Evolutionary conservation across 2,329 filamentous ascomycete species (phyloP), one percentile per base, ranked within the genome.

Genomic region (Ophiostoma ips): DNA sequence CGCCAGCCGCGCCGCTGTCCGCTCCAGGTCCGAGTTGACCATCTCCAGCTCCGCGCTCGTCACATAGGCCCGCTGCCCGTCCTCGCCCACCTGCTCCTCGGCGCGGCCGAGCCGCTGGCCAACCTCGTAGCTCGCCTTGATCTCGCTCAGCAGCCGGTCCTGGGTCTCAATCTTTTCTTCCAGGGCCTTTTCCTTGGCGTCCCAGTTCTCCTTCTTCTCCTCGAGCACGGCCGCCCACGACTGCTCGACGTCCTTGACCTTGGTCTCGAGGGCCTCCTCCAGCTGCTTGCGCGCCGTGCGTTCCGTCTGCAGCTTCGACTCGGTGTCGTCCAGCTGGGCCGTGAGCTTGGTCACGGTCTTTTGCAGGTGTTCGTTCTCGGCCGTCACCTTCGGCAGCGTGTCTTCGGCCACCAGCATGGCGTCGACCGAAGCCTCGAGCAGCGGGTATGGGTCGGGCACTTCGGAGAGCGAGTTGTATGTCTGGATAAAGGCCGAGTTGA

Each of bases 91-190:
- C 13, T n/a, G n/a, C n/a, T 46, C 41, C n/a, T 46, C 38, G 10
- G 68, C 68, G 31, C 51, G 21, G 30, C 49, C 47, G n/a, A 98
- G 71, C 47, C 92, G 78, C 64, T 96, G 89, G 43, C 87, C 92
- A 50, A 98, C 92, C 66, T 98, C 92, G 62, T 95, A 95, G 68
- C 82, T 95, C 24, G 92, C 92, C 67, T 95, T 96, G 62, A 96
- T 80, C 64, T 98, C 94, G 61, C 85, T 95, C 58, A 98, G 68
- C 36, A 98, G 68, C 7, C 88, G 81, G 46, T 98, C 92, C 62
- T 98, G 90, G 58, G 84, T 94, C 64, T 95, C 90, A 3, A 94
- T 73, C 67, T 95, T 96, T 59, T 96, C 90, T 61, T 95, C 88
- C 53, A 95, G 67, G 28, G 78, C 81, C 68, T 85, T 63, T 69